Conservation (phyloP, 768 basidiomycete species). For the Lactifluus subvellereus region DNA sequence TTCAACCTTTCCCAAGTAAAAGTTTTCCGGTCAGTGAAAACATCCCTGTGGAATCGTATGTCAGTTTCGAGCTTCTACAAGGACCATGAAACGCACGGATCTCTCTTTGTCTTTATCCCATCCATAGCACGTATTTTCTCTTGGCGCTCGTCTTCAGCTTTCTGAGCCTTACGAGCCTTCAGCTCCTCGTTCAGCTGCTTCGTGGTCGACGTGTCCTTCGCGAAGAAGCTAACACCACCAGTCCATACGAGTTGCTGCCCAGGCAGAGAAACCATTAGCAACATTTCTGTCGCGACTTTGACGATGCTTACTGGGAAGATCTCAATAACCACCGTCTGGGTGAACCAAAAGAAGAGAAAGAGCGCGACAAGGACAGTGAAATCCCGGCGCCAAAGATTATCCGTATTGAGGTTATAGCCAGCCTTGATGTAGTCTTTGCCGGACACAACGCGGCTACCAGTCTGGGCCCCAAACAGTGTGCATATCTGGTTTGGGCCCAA, state of each 20-base stretch:
- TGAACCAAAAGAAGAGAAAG: constrained; percentile 60
- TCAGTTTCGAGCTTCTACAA: neutral
- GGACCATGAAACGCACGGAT: constrained; percentile 43
- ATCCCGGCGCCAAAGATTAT: constrained; percentile 62
- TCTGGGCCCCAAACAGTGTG: constrained; percentile 58
- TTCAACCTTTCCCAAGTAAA: constrained; percentile 83
- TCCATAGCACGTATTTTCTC: constrained; percentile 25
- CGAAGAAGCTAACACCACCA: constrained; percentile 53
- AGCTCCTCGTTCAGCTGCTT: constrained; percentile 50
- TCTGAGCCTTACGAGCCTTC: constrained; percentile 41
- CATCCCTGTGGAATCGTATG: neutral
- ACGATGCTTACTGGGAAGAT: constrained; percentile 46
- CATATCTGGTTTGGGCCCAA: constrained; percentile 71
- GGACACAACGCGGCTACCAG: constrained; percentile 55
- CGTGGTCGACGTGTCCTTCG: constrained; percentile 50
- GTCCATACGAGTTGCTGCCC: constrained; percentile 50
- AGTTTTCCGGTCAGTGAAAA: constrained; percentile 37
- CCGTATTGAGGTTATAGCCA: constrained; percentile 45
- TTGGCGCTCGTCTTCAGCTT: constrained; percentile 30
- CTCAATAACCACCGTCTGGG: constrained; percentile 64
- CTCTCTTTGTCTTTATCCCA: constrained; percentile 36
- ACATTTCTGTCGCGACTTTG: constrained; percentile 23
- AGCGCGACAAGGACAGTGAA: constrained; percentile 70
- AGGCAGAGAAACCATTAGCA: constrained; percentile 18
- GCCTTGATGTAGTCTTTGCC: constrained; percentile 80